Evolutionary conservation across 371 early-diverging fungal species (phyloP), one percentile per base, ranked within the genome.

Genomic region (Mortierella sp.): DNA sequence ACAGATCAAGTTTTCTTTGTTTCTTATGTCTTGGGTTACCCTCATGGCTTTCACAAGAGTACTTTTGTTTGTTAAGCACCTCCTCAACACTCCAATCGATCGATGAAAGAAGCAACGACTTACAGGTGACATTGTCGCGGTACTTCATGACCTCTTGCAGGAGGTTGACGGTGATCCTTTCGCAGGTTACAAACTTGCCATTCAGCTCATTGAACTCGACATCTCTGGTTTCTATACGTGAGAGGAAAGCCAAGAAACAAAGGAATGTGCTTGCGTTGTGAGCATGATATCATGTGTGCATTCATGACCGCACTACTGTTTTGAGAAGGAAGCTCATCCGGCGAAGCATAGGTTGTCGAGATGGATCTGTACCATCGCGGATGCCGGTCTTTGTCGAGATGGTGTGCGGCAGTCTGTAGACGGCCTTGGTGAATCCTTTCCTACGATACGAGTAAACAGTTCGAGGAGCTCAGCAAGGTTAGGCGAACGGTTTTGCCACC

Each of bases 91-190:
- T 3, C 9, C 10, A 37, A 10, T 3, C 9, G 24, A 37, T n/a
- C 21, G 54, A 61, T 19, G 73, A 71, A 50, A 24, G 53, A 57
- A 3, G n/a, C 26, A 48, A 19, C 6, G 19, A 50, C 83, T 73
- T 88, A 93, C 93, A 88, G 10, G 93, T 82, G 53, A 97, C 86
- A 67, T 91, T 90, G 87, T 97, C 96, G 74, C 96, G 94, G 88
- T 94, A 96, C 74, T 93, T 91, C 72, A 89, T 87, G 19, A 96
- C 93, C 72, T 96, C 96, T 28, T 89, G 90, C 31, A 92, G 79
- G 1, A 97, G 89, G 71, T 87, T 88, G 44, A 89, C 87, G 14
- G 94, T 91, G n/a, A 87, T 74, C 69, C 89, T 89, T 14, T 92
- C 90, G 72, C 94, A 84, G 8, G 90, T 86, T 73, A 90, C 91